phyloP scores from a whole-genome alignment of 75 land plant species.

The Picea sitchensis region DNA sequence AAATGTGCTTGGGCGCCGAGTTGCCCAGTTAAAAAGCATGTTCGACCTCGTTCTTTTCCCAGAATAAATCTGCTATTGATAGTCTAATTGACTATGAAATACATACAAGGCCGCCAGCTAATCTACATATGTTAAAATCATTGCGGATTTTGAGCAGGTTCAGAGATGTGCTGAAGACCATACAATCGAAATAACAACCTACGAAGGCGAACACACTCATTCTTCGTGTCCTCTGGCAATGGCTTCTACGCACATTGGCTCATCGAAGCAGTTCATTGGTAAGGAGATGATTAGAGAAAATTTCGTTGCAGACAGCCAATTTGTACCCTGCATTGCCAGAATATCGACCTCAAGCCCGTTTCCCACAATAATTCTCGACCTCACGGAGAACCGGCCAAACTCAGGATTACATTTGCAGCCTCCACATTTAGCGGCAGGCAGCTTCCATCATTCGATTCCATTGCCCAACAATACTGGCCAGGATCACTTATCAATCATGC shows the following conservation, averaged over 20 bases:
- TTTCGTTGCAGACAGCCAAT: not conserved
- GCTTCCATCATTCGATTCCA: too few species aligned
- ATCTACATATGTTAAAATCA: too few species aligned
- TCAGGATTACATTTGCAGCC: too few species aligned
- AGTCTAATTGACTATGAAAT: too few species aligned
- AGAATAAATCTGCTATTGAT: too few species aligned
- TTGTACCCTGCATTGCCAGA: not conserved
- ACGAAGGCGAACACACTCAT: slow-evolving; percentile 2
- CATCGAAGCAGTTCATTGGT: not conserved
- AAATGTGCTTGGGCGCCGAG: slow-evolving; percentile 14
- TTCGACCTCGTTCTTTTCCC: not conserved
- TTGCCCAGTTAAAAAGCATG: slow-evolving; percentile 26
- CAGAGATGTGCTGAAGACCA: not conserved
- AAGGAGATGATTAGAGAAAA: not conserved
- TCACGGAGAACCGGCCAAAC: not conserved
- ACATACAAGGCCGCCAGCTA: too few species aligned
- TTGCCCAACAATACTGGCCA: too few species aligned
- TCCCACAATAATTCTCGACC: slow-evolving; percentile 3
- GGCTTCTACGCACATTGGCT: not conserved
- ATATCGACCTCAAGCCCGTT: not conserved
- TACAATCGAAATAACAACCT: not conserved
- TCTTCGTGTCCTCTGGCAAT: not conserved
- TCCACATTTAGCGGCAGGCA: too few species aligned
- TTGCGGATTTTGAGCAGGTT: too few species aligned
- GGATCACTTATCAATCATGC: too few species aligned